Percentiles rank a stretch among this genome's conserved stretches.
These are phyloP conservation scores for Akanthomyces muscarius DNA, from an alignment of 2,329 filamentous ascomycete genomes.

Conservation along the genomic window DNA sequence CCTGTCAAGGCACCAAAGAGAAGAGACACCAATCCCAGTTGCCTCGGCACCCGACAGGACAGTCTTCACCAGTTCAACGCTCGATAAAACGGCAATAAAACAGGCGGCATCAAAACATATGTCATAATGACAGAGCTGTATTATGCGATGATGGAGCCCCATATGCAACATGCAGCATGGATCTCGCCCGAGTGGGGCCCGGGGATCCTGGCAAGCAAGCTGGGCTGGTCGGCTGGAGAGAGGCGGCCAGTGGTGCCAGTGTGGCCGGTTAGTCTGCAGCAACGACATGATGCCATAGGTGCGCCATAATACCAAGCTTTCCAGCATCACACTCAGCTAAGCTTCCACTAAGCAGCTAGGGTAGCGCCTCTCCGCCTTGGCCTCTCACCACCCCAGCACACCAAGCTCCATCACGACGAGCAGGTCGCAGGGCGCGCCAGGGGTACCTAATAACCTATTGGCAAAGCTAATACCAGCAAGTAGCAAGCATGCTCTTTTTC, in stretches of 20 bases:
- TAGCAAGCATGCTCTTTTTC: not conserved
- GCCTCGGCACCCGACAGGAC: not conserved
- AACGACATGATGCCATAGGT: not conserved
- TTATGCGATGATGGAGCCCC: not conserved
- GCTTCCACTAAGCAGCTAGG: not conserved
- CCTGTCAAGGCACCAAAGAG: too few relatives aligned
- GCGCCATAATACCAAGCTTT: not conserved
- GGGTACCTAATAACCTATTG: too few relatives aligned
- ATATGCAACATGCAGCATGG: not conserved
- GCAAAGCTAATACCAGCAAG: too few relatives aligned
- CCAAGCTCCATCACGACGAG: not conserved
- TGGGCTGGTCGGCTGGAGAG: too few relatives aligned
- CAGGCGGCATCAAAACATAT: not conserved
- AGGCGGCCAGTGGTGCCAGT: too few relatives aligned
- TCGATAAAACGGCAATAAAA: too few relatives aligned
- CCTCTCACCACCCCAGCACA: not conserved
- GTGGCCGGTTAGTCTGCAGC: not conserved
- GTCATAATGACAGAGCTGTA: not conserved
- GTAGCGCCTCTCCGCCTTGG: not conserved
- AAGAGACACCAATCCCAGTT: not conserved
- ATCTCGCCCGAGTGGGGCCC: not conserved
- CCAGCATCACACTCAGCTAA: not conserved
- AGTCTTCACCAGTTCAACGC: not conserved
- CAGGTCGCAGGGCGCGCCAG: not conserved
- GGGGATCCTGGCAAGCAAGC: not conserved